Evolutionary conservation across 257 asterid genomes (phyloP), one percentile per base, ranked within the genome.

Genomic region (Nicotiana undulata): DNA sequence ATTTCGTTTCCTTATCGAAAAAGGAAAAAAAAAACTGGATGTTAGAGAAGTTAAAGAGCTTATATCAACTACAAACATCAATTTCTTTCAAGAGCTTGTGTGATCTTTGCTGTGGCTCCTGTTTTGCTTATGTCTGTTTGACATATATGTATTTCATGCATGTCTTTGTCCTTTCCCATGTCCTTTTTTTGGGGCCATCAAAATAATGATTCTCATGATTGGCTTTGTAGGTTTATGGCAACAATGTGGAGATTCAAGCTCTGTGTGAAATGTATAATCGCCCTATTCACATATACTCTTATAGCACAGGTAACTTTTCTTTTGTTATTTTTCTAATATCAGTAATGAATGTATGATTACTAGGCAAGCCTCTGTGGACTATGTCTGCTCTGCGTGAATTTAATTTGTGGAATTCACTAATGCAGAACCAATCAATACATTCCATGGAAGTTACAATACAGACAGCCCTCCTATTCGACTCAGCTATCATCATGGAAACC

Each of bases 251-350:
- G 92, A 96, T 96, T 83, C 99, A 96, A 87, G 97, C 97, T 79
- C 75, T 96, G 82, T 93, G 93, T 80, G 98, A 96, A 85, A 96
- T 96, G 97, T 96, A 96, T 87, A 94, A 94, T 86, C 97, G 98
- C 79, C 99, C 99, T 52, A 94, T 94, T 75, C 99, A 96, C 79
- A 96, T 96, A 82, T 94, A 92, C 85, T 96, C 98, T 37, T 96
- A 92, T 90, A 90, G 93, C 88, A 90, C 99, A 89, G 98, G 99
- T 96, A 83, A 83, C 53, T 55, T 37, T 76, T 75, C 28, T 59
- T 74, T 20, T 29, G 79, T 52, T 16, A 24, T 74, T 77, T 79
- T 82, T 75, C 46, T 66, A 58, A 82, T 32, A 72, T 82, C 58
- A 70, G 59, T 74, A 70, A 76, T 59, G 55, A 63, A 82, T 80